phyloP scores from a whole-genome alignment of 768 basidiomycete genomes.

The Podaxis sp. region DNA sequence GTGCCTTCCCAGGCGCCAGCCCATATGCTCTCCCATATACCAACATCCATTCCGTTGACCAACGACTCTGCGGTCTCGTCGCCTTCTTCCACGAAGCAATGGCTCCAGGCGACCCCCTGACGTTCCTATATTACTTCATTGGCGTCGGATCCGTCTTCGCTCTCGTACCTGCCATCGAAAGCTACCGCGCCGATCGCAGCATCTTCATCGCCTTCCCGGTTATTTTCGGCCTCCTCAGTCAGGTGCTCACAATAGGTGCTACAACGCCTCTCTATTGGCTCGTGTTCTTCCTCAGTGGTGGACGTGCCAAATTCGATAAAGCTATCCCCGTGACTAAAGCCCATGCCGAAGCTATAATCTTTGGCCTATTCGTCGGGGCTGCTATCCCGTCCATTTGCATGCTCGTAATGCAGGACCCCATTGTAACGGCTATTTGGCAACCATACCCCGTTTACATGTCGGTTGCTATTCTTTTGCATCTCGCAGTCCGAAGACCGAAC shows the following conservation, averaged over 20 bases:
- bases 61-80: slow-evolving; percentile 42
- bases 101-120: slow-evolving; percentile 24
- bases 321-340: slow-evolving; percentile 31
- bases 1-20: slow-evolving; percentile 23
- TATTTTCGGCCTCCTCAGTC: slow-evolving; percentile 39
- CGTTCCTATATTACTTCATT: slow-evolving; percentile 39
- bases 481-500: slow-evolving; percentile 37
- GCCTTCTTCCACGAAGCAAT: slow-evolving; percentile 48
- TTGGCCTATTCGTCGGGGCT: slow-evolving; percentile 44
- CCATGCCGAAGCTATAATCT: slow-evolving; percentile 53
- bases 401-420: slow-evolving; percentile 39
- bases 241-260: slow-evolving; percentile 42
- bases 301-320: slow-evolving; percentile 23
- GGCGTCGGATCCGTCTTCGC: slow-evolving; percentile 34
- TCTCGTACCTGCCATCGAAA: slow-evolving; percentile 45
- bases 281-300: slow-evolving; percentile 40
- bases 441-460: slow-evolving; percentile 47
- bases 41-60: slow-evolving; percentile 34
- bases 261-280: slow-evolving; percentile 50
- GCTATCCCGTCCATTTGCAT: slow-evolving; percentile 48
- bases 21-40: slow-evolving; percentile 43
- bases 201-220: slow-evolving; percentile 40
- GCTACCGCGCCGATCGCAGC: slow-evolving; percentile 36
- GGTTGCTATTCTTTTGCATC: slow-evolving; percentile 39
- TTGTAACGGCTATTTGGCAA: slow-evolving; percentile 55